Percentiles rank a stretch among this genome's conserved stretches.
Conservation (phyloP, 192 early-diverging fungal genomes). For the Anaeromyces robustus region DNA sequence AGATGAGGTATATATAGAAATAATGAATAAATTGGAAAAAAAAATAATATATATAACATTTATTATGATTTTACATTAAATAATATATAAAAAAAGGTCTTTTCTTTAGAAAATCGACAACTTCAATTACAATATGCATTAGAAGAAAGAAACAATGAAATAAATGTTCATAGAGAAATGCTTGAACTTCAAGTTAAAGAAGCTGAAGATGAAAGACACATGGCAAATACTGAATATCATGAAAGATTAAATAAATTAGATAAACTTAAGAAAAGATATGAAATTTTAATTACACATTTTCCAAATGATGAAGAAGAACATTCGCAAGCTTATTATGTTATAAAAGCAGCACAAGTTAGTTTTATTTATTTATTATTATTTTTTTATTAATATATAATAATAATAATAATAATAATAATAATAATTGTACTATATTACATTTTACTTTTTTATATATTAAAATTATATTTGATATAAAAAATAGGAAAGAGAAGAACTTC, state of each 20-base stretch:
- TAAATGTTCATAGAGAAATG: conserved; percentile 40
- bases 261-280: conserved; percentile 35
- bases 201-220: conserved; percentile 35
- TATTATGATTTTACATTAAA: too few relatives aligned
- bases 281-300: conserved; percentile 46
- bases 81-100: conserved; percentile 17
- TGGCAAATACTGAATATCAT: conserved; percentile 32
- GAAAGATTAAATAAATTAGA: conserved; percentile 40
- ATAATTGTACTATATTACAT: too few relatives aligned
- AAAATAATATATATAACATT: too few relatives aligned
- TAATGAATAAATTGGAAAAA: neutral
- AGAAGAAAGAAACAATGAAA: conserved; percentile 41
- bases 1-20: conserved; percentile 18
- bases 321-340: conserved; percentile 44
- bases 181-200: conserved; percentile 29
- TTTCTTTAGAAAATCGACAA: conserved; percentile 30
- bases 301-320: conserved; percentile 27
- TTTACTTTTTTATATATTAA: too few relatives aligned
- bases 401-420: too few relatives aligned
- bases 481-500: conserved; percentile 29
- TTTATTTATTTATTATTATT: too few relatives aligned
- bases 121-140: conserved; percentile 33
- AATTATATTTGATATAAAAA: too few relatives aligned
- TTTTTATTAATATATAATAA: neutral
- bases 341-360: conserved; percentile 26